These are phyloP conservation scores for Chaetomiaceae sp. DNA, from an alignment of 2,329 filamentous ascomycete genomes.

Conservation along the genomic window DNA sequence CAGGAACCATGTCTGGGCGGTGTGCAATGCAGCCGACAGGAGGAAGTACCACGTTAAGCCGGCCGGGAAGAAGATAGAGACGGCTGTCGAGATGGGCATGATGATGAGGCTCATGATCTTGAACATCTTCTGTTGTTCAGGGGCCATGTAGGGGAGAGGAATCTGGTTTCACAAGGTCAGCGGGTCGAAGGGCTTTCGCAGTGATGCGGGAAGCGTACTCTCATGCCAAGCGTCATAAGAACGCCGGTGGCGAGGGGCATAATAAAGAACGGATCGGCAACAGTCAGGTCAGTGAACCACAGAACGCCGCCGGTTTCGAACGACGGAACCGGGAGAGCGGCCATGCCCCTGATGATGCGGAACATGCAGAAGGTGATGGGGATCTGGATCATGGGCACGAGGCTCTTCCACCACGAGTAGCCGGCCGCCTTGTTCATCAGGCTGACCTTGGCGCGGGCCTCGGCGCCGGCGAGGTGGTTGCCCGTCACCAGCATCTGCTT, in stretches of 20 bases:
- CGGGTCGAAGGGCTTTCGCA: not conserved
- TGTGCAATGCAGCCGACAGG: conserved; percentile 35
- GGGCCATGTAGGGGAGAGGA: conserved; percentile 32
- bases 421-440: conserved; percentile 52
- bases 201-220: conserved; percentile 41
- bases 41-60: conserved; percentile 62
- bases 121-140: conserved; percentile 31
- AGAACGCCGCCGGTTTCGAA: conserved; percentile 64
- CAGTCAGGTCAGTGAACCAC: conserved; percentile 77
- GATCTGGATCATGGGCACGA: conserved; percentile 54
- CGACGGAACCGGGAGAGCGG: conserved; percentile 72
- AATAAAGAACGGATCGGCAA: conserved; percentile 71
- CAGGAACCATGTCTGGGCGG: conserved; percentile 43
- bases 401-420: conserved; percentile 45
- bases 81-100: conserved; percentile 30
- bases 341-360: conserved; percentile 70
- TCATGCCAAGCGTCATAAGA: conserved; percentile 54
- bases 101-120: conserved; percentile 35
- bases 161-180: conserved; percentile 24
- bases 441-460: conserved; percentile 44
- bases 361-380: conserved; percentile 79
- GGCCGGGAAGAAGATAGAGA: conserved; percentile 47
- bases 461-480: conserved; percentile 46
- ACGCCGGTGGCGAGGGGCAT: conserved; percentile 61
- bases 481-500: conserved; percentile 38